A percentile compares a stretch with the other conserved stretches of the same genome.
Conservation (phyloP, 2,329 filamentous ascomycete species). For the Pestalotiopsis sp. region DNA sequence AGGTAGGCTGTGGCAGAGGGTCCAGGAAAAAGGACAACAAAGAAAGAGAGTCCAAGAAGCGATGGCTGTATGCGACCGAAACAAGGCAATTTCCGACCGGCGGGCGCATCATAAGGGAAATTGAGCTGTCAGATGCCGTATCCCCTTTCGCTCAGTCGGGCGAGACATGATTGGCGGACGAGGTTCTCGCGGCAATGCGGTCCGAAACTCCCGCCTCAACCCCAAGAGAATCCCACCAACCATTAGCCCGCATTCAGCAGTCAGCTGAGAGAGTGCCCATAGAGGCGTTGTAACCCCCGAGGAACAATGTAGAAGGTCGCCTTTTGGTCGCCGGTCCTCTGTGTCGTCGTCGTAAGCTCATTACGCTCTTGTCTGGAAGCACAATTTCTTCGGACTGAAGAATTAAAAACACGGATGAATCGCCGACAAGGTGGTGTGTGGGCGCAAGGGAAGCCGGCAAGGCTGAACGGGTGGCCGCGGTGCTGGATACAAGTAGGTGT, state of each 20-base stretch:
- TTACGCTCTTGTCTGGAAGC: neutral
- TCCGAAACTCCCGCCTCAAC: constrained; percentile 2
- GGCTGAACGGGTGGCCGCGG: constrained; percentile 7
- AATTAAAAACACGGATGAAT: too few relatives aligned
- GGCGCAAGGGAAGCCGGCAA: neutral
- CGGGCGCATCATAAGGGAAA: constrained; percentile 10
- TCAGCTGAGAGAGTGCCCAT: constrained; percentile 4
- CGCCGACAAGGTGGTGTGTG: neutral
- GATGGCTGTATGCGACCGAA: constrained; percentile 18
- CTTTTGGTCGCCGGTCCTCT: neutral
- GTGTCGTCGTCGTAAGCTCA: neutral
- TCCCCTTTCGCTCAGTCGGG: constrained; percentile 5
- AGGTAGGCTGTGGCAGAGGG: neutral
- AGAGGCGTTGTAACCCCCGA: constrained; percentile 8
- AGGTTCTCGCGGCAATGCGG: constrained; percentile 11
- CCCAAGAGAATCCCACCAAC: constrained; percentile 10
- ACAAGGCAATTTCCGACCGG: constrained; percentile 8
- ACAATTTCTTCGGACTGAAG: neutral
- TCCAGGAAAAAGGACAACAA: neutral
- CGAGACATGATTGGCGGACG: constrained; percentile 9
- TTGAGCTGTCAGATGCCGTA: constrained; percentile 15
- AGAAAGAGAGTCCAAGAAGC: constrained; percentile 15
- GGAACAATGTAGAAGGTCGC: neutral
- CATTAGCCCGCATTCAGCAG: neutral
- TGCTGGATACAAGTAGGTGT: too few relatives aligned